These are phyloP conservation scores for Sindora glabra DNA, from an alignment of 306 rosid genomes.

Conservation along the genomic window DNA sequence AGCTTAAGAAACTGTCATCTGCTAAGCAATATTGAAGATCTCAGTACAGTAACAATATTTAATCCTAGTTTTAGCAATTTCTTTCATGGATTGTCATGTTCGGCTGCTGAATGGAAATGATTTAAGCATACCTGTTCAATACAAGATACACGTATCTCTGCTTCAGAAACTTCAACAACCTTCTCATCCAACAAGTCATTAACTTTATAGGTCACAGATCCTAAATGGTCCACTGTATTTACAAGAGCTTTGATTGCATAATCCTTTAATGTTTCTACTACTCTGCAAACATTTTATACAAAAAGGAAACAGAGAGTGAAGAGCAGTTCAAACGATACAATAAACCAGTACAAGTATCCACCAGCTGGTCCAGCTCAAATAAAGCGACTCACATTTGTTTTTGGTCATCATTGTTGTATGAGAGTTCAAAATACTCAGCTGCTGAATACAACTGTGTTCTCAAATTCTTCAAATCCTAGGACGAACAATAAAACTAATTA, in stretches of 20 bases:
- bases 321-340: background rate
- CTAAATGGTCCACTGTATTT: slow-evolving; percentile 97
- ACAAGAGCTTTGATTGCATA: slow-evolving; percentile 95
- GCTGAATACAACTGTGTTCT: slow-evolving; percentile 91
- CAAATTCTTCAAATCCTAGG: slow-evolving; percentile 89
- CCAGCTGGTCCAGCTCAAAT: background rate
- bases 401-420: slow-evolving; percentile 91
- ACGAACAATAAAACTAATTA: slow-evolving; percentile 8
- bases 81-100: background rate
- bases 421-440: slow-evolving; percentile 92
- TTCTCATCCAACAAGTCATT: slow-evolving; percentile 90
- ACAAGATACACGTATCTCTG: slow-evolving; percentile 81
- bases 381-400: slow-evolving; percentile 70
- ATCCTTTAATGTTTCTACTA: slow-evolving; percentile 90
- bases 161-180: slow-evolving; percentile 83
- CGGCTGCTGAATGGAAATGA: background rate
- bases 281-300: slow-evolving; percentile 34
- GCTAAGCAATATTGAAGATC: background rate
- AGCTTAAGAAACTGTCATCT: slow-evolving; percentile 5
- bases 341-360: background rate
- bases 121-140: slow-evolving; percentile 74
- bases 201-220: slow-evolving; percentile 91
- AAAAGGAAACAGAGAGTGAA: slow-evolving; percentile 3
- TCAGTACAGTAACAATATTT: background rate
- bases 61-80: background rate